Conservation (phyloP, 2,329 filamentous ascomycete genomes). For the Fusarium virguliforme region DNA sequence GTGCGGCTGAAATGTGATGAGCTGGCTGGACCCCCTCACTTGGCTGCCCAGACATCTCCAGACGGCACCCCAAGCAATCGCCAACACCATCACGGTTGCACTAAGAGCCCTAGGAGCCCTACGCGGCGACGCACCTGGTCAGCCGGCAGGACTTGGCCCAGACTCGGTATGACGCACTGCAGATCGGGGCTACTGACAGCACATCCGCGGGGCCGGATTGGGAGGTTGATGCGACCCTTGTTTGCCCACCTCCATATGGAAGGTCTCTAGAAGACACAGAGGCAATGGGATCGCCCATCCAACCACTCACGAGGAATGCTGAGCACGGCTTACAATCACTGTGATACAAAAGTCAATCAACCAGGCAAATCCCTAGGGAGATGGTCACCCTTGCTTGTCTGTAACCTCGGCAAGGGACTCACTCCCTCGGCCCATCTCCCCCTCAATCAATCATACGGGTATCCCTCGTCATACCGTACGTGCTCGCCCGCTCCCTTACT, state of each 20-base stretch:
- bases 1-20: conserved; percentile 36
- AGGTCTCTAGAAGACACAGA: conserved; percentile 31
- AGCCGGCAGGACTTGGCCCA: conserved; percentile 42
- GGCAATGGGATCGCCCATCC: conserved; percentile 12
- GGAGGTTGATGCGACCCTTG: conserved; percentile 33
- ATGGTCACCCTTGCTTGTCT: neutral
- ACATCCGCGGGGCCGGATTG: conserved; percentile 31
- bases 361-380: neutral
- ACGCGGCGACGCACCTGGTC: conserved; percentile 39
- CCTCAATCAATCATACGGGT: neutral
- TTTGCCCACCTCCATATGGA: conserved; percentile 21
- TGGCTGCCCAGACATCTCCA: conserved; percentile 20
- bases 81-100: conserved; percentile 14
- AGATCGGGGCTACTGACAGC: conserved; percentile 27
- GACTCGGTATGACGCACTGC: conserved; percentile 43
- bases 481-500: conserved; percentile 2
- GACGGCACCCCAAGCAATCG: conserved; percentile 30
- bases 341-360: conserved; percentile 11
- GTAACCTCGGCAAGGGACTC: neutral
- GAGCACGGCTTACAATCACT: conserved; percentile 12
- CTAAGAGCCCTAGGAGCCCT: conserved; percentile 29
- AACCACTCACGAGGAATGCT: conserved; percentile 21
- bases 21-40: conserved; percentile 17
- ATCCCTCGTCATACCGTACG: neutral
- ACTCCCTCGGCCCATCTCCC: neutral